Percentiles rank a stretch among this genome's conserved stretches.
These are phyloP conservation scores for Diaporthe humulicola DNA, from an alignment of 2,329 filamentous ascomycete genomes.

Conservation along the genomic window DNA sequence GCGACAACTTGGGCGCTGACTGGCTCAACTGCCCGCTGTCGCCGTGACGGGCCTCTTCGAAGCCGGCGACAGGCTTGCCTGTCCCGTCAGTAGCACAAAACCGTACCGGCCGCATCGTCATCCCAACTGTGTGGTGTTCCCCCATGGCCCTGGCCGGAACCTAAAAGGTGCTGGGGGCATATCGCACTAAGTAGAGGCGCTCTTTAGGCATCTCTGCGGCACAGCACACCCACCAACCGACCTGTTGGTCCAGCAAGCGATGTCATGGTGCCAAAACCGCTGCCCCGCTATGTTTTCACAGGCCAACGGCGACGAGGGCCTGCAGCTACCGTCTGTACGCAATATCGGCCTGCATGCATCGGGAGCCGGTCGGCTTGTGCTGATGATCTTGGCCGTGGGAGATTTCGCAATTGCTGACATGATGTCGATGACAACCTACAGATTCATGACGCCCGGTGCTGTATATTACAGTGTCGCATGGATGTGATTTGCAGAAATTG, in stretches of 20 bases:
- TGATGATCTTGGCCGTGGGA: constrained; percentile 7
- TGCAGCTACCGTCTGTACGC: constrained; percentile 19
- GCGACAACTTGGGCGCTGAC: constrained; percentile 17
- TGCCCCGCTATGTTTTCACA: constrained; percentile 28
- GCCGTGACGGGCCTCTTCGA: background rate
- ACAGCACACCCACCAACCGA: constrained; percentile 34
- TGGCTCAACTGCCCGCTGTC: constrained; percentile 16
- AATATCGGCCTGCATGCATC: constrained; percentile 35
- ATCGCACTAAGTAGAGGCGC: background rate
- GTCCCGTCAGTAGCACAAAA: constrained; percentile 25
- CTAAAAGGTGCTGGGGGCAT: constrained; percentile 23
- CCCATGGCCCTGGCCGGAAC: background rate
- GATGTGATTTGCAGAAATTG: constrained; percentile 28
- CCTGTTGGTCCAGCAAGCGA: constrained; percentile 35
- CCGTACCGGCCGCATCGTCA: constrained; percentile 30
- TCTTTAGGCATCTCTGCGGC: constrained; percentile 33
- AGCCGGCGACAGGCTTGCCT: constrained; percentile 17
- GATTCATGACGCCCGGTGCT: constrained; percentile 3
- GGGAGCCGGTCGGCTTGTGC: constrained; percentile 27
- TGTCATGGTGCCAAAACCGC: constrained; percentile 30
- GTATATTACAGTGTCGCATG: constrained; percentile 24
- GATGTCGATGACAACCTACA: background rate
- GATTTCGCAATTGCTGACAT: background rate
- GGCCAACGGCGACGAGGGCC: background rate
- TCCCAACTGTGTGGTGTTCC: constrained; percentile 18